Evolutionary conservation across 1,284 basidiomycete genomes (phyloP).

Genomic region (Microbotryum violaceum): DNA sequence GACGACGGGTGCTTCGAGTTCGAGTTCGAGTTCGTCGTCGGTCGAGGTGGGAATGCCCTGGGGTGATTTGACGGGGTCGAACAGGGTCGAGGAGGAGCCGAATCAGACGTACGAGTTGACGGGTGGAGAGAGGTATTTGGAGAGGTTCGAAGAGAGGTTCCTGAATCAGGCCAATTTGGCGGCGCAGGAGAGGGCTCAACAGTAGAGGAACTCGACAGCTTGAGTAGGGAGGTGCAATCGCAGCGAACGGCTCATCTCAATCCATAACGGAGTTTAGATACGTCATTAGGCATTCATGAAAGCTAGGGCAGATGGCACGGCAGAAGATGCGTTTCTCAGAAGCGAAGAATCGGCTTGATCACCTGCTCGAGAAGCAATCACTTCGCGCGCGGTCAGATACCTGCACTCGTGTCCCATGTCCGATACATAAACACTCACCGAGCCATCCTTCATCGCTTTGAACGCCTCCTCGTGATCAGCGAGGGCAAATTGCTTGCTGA

Average conservation of each 20-base stretch:
- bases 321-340: too few relatives aligned
- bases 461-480: slow-evolving; percentile 30
- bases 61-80: background rate
- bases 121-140: slow-evolving; percentile 39
- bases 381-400: too few relatives aligned
- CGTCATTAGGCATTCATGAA: too few relatives aligned
- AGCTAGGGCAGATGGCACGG: too few relatives aligned
- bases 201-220: background rate
- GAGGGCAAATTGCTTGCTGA: slow-evolving; percentile 23
- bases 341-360: too few relatives aligned
- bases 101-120: slow-evolving; percentile 13
- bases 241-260: too few relatives aligned
- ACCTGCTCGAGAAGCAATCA: too few relatives aligned
- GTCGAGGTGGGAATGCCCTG: background rate
- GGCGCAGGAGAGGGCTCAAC: background rate
- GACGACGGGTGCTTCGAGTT: background rate
- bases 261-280: too few relatives aligned
- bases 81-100: slow-evolving; percentile 1
- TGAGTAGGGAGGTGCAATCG: background rate
- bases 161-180: slow-evolving; percentile 49
- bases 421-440: too few relatives aligned
- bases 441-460: slow-evolving; percentile 17
- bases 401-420: too few relatives aligned
- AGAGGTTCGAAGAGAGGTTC: slow-evolving; percentile 77
- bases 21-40: background rate